phyloP scores from a whole-genome alignment of 2,329 filamentous ascomycete species.

The Graphium sp. region DNA sequence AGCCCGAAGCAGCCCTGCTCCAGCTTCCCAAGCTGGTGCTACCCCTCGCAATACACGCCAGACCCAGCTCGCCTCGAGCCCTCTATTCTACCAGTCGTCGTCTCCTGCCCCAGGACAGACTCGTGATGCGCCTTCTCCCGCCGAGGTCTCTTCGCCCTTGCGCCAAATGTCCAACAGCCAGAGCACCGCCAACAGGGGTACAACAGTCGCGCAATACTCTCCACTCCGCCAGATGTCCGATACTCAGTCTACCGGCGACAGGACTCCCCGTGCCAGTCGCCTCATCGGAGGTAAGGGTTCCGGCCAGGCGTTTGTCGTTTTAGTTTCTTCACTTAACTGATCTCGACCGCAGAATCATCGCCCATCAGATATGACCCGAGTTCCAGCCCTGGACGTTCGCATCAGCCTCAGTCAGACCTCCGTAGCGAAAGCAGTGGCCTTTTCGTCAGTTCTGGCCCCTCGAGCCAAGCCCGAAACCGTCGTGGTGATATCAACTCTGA shows the following conservation, averaged over 20 bases:
- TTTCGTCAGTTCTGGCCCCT: slow-evolving; percentile 38
- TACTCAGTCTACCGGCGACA: slow-evolving; percentile 30
- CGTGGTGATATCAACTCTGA: slow-evolving; percentile 83
- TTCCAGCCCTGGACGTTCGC: slow-evolving; percentile 61
- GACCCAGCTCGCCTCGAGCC: slow-evolving; percentile 54
- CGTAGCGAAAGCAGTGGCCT: slow-evolving; percentile 74
- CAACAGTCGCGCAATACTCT: slow-evolving; percentile 32
- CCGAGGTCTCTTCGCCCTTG: slow-evolving; percentile 38
- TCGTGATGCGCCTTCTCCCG: too few species aligned
- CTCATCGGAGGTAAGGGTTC: slow-evolving; percentile 38
- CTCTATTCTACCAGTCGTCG: slow-evolving; percentile 55
- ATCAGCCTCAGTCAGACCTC: slow-evolving; percentile 50
- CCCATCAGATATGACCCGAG: slow-evolving; percentile 83
- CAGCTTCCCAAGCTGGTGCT: slow-evolving; percentile 12
- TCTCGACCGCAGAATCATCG: slow-evolving; percentile 57
- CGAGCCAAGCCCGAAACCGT: slow-evolving; percentile 42
- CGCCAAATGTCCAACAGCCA: slow-evolving; percentile 40
- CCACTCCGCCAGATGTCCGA: slow-evolving; percentile 42
- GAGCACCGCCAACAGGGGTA: slow-evolving; percentile 20
- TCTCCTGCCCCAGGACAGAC: slow-evolving; percentile 17
- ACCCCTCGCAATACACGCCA: slow-evolving; percentile 28
- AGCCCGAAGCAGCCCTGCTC: slow-evolving; percentile 26
- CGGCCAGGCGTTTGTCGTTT: slow-evolving; percentile 1
- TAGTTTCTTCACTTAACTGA: neutral
- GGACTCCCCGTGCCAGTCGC: slow-evolving; percentile 53